phyloP scores from a whole-genome alignment of 1,284 basidiomycete species.

The Microbotryum saponariae region DNA sequence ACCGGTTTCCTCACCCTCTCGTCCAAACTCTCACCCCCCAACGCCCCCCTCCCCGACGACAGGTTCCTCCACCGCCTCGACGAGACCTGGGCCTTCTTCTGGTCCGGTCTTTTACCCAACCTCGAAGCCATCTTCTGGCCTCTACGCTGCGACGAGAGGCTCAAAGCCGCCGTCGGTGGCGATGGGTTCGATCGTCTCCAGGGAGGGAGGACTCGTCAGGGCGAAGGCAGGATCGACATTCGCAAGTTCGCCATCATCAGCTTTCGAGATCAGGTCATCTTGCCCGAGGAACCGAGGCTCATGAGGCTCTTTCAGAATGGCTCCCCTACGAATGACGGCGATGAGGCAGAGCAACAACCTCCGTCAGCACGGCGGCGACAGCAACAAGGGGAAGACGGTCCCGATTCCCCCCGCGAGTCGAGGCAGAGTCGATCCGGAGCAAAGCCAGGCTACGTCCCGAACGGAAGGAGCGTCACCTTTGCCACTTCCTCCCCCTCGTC shows the following conservation, averaged over 20 bases:
- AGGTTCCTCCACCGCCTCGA: slow-evolving; percentile 48
- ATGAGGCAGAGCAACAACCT: no score
- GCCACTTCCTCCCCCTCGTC: no score
- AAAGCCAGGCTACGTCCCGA: no score
- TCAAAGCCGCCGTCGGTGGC: slow-evolving; percentile 34
- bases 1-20: slow-evolving; percentile 88
- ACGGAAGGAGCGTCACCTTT: no score
- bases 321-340: no score
- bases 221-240: slow-evolving; percentile 57
- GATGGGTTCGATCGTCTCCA: slow-evolving; percentile 29
- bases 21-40: slow-evolving; percentile 55
- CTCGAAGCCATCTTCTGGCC: slow-evolving; percentile 57
- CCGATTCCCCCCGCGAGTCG: no score
- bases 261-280: slow-evolving; percentile 58
- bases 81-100: slow-evolving; percentile 90
- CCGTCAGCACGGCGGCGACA: no score
- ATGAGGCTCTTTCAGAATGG: not conserved
- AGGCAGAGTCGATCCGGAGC: no score
- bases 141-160: slow-evolving; percentile 37
- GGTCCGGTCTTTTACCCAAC: slow-evolving; percentile 83
- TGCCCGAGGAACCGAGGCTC: slow-evolving; percentile 20
- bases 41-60: slow-evolving; percentile 5
- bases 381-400: no score
- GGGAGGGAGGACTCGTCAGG: not conserved
- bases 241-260: slow-evolving; percentile 66